Percentiles rank a stretch among this genome's conserved stretches.
These are phyloP conservation scores for Colletotrichum viniferum DNA, from an alignment of 2,329 filamentous ascomycete genomes.

Conservation along the genomic window DNA sequence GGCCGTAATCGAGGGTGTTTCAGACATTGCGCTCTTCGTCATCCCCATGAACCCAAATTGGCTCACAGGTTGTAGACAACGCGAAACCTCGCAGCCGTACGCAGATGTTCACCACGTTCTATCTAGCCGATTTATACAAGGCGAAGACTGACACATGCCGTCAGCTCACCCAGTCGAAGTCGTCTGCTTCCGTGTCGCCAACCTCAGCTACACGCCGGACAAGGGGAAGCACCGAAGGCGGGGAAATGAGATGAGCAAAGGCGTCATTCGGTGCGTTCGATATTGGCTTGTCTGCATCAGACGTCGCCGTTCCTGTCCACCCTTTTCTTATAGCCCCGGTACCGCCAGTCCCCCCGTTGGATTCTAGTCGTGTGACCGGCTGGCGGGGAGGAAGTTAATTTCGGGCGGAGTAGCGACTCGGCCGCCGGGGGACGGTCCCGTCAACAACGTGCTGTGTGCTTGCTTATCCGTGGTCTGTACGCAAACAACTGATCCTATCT, in stretches of 20 bases:
- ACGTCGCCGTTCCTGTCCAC: background rate
- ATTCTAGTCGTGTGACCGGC: background rate
- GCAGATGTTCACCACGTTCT: background rate
- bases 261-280: background rate
- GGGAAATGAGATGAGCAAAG: background rate
- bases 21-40: slow-evolving; percentile 11
- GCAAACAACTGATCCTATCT: background rate
- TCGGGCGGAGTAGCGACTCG: background rate
- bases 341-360: background rate
- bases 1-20: slow-evolving; percentile 3
- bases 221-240: background rate
- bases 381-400: background rate
- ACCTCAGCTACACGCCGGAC: background rate
- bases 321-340: background rate
- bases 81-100: background rate
- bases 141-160: background rate
- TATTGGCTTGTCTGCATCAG: background rate
- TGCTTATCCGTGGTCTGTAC: background rate
- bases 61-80: background rate
- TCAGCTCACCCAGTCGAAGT: background rate
- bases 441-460: background rate
- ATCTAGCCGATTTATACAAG: background rate
- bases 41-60: slow-evolving; percentile 6
- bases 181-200: background rate
- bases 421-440: background rate